These are phyloP conservation scores for Backusella tuberculispora DNA, from an alignment of 192 early-diverging fungal genomes.

Conservation along the genomic window DNA sequence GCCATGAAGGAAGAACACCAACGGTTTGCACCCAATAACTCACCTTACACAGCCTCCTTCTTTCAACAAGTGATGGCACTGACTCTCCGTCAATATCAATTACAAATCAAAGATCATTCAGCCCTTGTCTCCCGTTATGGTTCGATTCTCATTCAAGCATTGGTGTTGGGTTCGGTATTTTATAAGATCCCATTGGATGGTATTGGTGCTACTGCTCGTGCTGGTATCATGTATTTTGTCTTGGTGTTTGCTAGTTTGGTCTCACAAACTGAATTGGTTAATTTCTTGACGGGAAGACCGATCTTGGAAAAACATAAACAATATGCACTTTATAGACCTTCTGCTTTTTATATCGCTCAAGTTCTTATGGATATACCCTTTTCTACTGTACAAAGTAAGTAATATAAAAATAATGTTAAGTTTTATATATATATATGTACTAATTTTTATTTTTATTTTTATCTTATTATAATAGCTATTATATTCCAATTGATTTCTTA, in stretches of 20 bases:
- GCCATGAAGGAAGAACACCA: slow-evolving; percentile 61
- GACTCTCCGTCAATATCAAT: slow-evolving; percentile 68
- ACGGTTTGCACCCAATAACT: slow-evolving; percentile 48
- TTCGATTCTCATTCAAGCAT: slow-evolving; percentile 61
- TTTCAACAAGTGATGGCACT: slow-evolving; percentile 63
- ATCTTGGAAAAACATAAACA: slow-evolving; percentile 81
- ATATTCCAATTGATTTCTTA: slow-evolving; percentile 61
- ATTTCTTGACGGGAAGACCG: slow-evolving; percentile 69
- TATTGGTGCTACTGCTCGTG: slow-evolving; percentile 75
- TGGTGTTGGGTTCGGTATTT: slow-evolving; percentile 76
- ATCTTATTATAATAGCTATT: slow-evolving; percentile 49
- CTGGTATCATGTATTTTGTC: slow-evolving; percentile 74
- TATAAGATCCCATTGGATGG: slow-evolving; percentile 57
- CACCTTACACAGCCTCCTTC: slow-evolving; percentile 70
- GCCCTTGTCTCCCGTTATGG: slow-evolving; percentile 56
- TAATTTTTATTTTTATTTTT: background rate
- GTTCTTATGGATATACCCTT: slow-evolving; percentile 57
- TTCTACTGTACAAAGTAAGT: slow-evolving; percentile 41
- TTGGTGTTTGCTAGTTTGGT: slow-evolving; percentile 56
- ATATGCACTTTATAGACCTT: slow-evolving; percentile 69
- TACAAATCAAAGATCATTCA: slow-evolving; percentile 56
- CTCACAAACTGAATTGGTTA: slow-evolving; percentile 72
- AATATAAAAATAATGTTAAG: too few species aligned
- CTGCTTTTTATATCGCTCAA: slow-evolving; percentile 59
- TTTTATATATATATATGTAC: background rate